Conservation (phyloP, 257 asterid genomes). For the Ballota nigra region DNA sequence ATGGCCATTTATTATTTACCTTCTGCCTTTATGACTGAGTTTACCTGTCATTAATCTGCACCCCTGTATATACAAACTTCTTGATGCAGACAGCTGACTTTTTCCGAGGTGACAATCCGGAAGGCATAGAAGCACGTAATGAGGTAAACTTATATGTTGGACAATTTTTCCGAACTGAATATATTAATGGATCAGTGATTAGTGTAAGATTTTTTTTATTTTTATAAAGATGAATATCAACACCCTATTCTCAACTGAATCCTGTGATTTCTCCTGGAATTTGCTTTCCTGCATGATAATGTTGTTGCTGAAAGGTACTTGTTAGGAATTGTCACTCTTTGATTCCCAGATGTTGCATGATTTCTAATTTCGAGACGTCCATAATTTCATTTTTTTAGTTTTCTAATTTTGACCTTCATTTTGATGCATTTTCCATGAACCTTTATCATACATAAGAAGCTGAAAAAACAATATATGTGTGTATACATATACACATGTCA, state of each 20-base stretch:
- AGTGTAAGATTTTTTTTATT: neutral
- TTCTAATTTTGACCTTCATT: neutral
- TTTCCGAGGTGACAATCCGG: constrained; percentile 94
- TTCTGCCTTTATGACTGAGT: constrained; percentile 11
- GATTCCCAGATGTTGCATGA: constrained; percentile 9
- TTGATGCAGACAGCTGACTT: constrained; percentile 84
- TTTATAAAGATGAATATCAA: neutral
- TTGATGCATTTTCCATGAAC: neutral
- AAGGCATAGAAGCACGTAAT: constrained; percentile 96
- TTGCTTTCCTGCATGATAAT: constrained; percentile 14
- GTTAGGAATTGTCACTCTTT: neutral
- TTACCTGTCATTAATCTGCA: constrained; percentile 19
- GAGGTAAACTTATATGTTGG: constrained; percentile 57
- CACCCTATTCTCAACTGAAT: constrained; percentile 8
- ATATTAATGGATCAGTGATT: neutral
- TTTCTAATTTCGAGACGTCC: neutral
- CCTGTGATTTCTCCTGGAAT: constrained; percentile 21
- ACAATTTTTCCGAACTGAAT: neutral
- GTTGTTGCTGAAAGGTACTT: constrained; percentile 10
- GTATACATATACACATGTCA: neutral
- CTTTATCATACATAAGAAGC: neutral
- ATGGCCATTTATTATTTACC: neutral
- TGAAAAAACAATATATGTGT: neutral
- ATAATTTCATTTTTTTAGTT: neutral
- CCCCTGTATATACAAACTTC: constrained; percentile 22